Evolutionary conservation across 2,329 filamentous ascomycete species (phyloP).

Genomic region (Xylaria sp.): DNA sequence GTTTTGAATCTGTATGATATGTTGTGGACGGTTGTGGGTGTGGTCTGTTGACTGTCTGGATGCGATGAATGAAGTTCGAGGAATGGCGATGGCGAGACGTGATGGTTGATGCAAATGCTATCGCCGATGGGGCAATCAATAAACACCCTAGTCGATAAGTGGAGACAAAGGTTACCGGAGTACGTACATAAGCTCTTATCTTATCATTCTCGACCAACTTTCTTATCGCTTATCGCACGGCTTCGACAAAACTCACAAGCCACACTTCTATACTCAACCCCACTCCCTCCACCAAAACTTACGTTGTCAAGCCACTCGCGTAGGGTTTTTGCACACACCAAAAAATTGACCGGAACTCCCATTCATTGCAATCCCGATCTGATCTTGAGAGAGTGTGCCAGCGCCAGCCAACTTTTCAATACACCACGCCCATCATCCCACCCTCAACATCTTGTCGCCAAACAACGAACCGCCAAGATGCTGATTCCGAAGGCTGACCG

Average conservation of each 20-base stretch:
- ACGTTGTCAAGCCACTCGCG: conserved; percentile 43
- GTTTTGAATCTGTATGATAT: neutral
- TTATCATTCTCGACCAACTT: neutral
- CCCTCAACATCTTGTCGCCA: conserved; percentile 59
- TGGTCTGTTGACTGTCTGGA: conserved; percentile 44
- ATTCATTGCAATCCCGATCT: conserved; percentile 43
- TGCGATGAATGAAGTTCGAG: neutral
- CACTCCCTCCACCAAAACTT: conserved; percentile 37
- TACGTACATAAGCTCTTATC: conserved; percentile 12
- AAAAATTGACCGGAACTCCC: conserved; percentile 46
- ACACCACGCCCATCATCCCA: conserved; percentile 49
- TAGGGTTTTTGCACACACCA: conserved; percentile 50
- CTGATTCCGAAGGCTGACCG: conserved; percentile 99
- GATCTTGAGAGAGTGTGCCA: conserved; percentile 37
- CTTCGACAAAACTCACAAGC: conserved; percentile 24
- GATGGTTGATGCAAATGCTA: neutral
- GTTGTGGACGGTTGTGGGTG: neutral
- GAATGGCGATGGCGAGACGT: conserved; percentile 36
- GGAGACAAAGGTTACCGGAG: neutral
- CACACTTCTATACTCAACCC: conserved; percentile 34
- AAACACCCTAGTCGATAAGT: neutral
- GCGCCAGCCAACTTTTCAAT: conserved; percentile 39
- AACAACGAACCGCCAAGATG: conserved; percentile 72
- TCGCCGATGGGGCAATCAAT: neutral
- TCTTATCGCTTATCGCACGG: conserved; percentile 20